phyloP scores from a whole-genome alignment of 2,329 filamentous ascomycete genomes.

The Alternaria hordeiaustralica region DNA sequence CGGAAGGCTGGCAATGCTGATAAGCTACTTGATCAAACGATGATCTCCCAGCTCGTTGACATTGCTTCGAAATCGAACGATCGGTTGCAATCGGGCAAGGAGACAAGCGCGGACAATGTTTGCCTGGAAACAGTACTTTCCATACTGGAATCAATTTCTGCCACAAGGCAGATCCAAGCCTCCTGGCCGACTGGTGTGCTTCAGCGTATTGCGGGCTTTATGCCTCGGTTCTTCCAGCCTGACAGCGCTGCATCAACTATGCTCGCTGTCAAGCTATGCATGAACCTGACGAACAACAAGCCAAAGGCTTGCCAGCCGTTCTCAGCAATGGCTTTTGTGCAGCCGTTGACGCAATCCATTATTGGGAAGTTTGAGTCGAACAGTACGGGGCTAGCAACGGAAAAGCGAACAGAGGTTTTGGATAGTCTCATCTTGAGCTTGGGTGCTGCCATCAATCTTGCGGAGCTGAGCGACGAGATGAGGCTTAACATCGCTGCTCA shows the following conservation, averaged over 20 bases:
- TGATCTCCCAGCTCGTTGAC: conserved; percentile 51
- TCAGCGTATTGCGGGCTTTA: conserved; percentile 58
- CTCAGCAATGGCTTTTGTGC: conserved; percentile 60
- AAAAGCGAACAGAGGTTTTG: conserved; percentile 61
- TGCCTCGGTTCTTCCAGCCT: conserved; percentile 38
- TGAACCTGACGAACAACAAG: conserved; percentile 88
- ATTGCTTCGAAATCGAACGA: conserved; percentile 43
- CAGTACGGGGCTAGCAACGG: conserved; percentile 49
- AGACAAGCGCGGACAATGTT: conserved; percentile 24
- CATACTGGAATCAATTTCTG: conserved; percentile 59
- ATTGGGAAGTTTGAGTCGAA: conserved; percentile 32
- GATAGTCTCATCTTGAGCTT: conserved; percentile 79
- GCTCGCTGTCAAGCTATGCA: conserved; percentile 71
- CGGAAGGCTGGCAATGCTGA: conserved; percentile 57
- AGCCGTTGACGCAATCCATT: conserved; percentile 43
- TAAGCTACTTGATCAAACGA: conserved; percentile 53
- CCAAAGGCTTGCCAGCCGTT: conserved; percentile 72
- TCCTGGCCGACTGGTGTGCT: conserved; percentile 56
- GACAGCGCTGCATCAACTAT: conserved; percentile 31
- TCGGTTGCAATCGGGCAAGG: conserved; percentile 22
- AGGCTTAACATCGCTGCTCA: conserved; percentile 40
- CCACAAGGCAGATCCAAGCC: conserved; percentile 49
- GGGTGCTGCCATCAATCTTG: conserved; percentile 85
- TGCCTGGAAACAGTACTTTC: conserved; percentile 54
- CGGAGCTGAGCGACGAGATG: conserved; percentile 75